phyloP scores from a whole-genome alignment of 2,329 filamentous ascomycete species.

The Nemania sp. region DNA sequence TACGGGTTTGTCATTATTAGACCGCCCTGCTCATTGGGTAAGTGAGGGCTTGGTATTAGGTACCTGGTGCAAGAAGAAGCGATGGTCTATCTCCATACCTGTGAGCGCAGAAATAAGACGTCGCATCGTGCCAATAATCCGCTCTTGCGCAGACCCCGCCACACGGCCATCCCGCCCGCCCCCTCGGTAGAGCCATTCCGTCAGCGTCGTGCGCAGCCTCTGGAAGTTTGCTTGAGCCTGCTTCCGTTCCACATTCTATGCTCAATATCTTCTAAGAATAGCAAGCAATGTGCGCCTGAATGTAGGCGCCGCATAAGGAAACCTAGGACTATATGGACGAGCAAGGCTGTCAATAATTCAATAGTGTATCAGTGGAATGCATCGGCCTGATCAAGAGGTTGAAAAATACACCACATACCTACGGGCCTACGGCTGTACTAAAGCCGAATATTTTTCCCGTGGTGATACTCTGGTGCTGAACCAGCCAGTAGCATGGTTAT shows the following conservation, averaged over 20 bases:
- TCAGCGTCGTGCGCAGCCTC: constrained; percentile 25
- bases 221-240: not conserved
- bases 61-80: constrained; percentile 1
- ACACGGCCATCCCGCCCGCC: constrained; percentile 22
- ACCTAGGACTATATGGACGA: too few species aligned
- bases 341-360: too few species aligned
- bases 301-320: too few species aligned
- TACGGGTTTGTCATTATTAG: not conserved
- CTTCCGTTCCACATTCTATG: not conserved
- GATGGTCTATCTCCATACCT: constrained; percentile 1
- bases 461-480: too few species aligned
- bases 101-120: constrained; percentile 19
- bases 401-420: too few species aligned
- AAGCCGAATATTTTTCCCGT: too few species aligned
- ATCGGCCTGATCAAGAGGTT: too few species aligned
- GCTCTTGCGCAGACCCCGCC: constrained; percentile 28
- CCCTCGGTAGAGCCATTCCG: constrained; percentile 31
- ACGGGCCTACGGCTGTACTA: too few species aligned
- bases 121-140: constrained; percentile 35
- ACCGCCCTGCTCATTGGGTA: constrained; percentile 4
- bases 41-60: constrained; percentile 12
- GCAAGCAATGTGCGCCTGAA: not conserved
- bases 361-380: too few species aligned
- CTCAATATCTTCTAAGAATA: constrained; percentile 5
- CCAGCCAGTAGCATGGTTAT: too few species aligned